phyloP scores from a whole-genome alignment of 208 protist genomes.

The Trypanosoma lewisi region DNA sequence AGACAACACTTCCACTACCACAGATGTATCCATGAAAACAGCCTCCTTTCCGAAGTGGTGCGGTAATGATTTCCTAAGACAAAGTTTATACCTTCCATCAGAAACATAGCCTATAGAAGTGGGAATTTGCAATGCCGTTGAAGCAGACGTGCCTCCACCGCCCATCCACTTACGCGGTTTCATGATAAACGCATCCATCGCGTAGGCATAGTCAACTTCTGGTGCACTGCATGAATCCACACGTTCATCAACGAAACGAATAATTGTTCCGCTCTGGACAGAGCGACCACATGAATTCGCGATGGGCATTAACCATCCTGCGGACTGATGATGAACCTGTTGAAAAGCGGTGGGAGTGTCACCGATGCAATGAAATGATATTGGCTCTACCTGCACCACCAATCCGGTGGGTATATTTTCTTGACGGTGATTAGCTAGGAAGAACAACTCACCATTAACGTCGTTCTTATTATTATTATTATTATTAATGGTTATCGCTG shows the following conservation, averaged over 20 bases:
- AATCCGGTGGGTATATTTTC: conserved; percentile 27
- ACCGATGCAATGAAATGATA: conserved; percentile 42
- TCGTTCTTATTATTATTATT: neutral
- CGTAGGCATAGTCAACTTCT: conserved; percentile 21
- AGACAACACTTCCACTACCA: conserved; percentile 25
- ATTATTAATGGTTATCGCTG: conserved; percentile 21
- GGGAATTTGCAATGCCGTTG: conserved; percentile 29
- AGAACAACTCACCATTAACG: conserved; percentile 2
- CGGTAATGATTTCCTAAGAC: conserved; percentile 33
- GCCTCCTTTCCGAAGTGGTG: conserved; percentile 6
- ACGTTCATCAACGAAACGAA: conserved; percentile 42
- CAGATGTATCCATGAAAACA: conserved; percentile 25
- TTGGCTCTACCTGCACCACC: conserved; percentile 19
- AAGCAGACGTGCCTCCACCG: neutral
- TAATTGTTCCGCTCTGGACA: conserved; percentile 37
- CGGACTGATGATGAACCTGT: conserved; percentile 27
- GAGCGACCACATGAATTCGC: conserved; percentile 34
- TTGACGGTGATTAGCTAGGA: conserved; percentile 8
- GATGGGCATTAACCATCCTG: conserved; percentile 34
- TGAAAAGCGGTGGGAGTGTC: conserved; percentile 14
- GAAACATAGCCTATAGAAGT: conserved; percentile 38
- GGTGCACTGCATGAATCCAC: conserved; percentile 25
- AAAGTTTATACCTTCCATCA: conserved; percentile 42
- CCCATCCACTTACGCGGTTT: conserved; percentile 21
- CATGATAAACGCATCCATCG: conserved; percentile 23